Base-by-base conservation (phyloP, 352 stramenopile species). In the Stramenopiles sp. region DNA sequence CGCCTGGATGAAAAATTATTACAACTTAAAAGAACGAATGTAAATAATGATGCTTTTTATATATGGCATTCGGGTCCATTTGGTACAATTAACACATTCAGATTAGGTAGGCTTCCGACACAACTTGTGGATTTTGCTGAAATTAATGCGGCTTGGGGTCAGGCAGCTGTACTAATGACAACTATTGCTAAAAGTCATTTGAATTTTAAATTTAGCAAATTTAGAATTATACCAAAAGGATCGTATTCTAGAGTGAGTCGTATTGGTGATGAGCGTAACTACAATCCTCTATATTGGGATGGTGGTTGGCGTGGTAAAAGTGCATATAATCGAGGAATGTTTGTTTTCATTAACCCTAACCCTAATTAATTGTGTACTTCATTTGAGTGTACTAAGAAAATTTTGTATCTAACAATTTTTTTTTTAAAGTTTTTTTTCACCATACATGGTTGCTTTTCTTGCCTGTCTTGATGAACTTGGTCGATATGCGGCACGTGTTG, bases 251-350 rank as follows among this genome's bases (percentile, higher is more conserved):
- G 10, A 32, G 26, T 32, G 15, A 15, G 10, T 32, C 26, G 26
- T 32, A n/a, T n/a, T 32, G 26, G 26, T 15, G 26, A 32, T 32
- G 26, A 32, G 26, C 26, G 15, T n/a, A 32, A 32, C 26, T n/a
- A n/a, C 26, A 15, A 32, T 32, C 26, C 26, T 32, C 15, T 32
- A 15, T 32, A 32, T 15, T n/a, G n/a, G n/a, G n/a, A n/a, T n/a
- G n/a, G n/a, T n/a, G n/a, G n/a, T n/a, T n/a, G n/a, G n/a, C n/a
- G n/a, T n/a, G n/a, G n/a, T n/a, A n/a, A n/a, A n/a, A n/a, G n/a
- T n/a, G n/a, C n/a, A n/a, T n/a, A n/a, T n/a, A n/a, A n/a, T n/a
- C n/a, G n/a, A n/a, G n/a, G n/a, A n/a, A n/a, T n/a, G n/a, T n/a
- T n/a, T n/a, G n/a, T n/a, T n/a, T n/a, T n/a, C n/a, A n/a, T n/a